Conservation (phyloP, 768 basidiomycete genomes). For the Kockovaella imperatae region DNA sequence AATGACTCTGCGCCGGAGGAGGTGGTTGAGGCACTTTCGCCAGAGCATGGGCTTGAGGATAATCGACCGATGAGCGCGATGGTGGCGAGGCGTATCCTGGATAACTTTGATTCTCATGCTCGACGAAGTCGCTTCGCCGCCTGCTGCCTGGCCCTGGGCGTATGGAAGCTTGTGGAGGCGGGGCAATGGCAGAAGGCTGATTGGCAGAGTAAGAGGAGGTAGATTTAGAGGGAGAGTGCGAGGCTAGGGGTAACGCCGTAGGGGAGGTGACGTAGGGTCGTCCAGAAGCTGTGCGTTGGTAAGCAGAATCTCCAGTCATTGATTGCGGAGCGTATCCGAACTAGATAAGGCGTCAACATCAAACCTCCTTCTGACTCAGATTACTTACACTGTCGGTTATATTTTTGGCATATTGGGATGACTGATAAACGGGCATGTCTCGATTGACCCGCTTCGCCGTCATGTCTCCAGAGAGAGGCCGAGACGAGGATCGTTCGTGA, state of each 20-base stretch:
- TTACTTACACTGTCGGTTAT: constrained; percentile 36
- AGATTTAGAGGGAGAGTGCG: constrained; percentile 34
- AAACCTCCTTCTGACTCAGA: background rate
- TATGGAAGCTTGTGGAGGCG: constrained; percentile 78
- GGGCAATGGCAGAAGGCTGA: constrained; percentile 52
- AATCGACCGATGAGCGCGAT: constrained; percentile 61
- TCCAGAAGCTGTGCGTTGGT: constrained; percentile 18
- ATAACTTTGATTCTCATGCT: constrained; percentile 56
- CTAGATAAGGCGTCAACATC: constrained; percentile 2
- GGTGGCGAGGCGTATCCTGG: constrained; percentile 47
- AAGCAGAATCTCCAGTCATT: constrained; percentile 35
- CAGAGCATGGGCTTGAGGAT: constrained; percentile 57
- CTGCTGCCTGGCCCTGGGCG: constrained; percentile 68
- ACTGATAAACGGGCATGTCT: constrained; percentile 38
- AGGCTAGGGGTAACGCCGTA: constrained; percentile 1
- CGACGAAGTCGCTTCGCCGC: constrained; percentile 67
- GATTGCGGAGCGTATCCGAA: constrained; percentile 37
- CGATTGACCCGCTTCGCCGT: constrained; percentile 25
- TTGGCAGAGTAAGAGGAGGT: constrained; percentile 28
- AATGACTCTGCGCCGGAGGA: constrained; percentile 63
- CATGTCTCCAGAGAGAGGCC: constrained; percentile 7
- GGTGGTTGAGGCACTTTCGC: constrained; percentile 58
- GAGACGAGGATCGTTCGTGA: constrained; percentile 10
- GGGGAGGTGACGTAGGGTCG: constrained; percentile 14
- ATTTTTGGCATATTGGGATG: constrained; percentile 36